These are phyloP conservation scores for Naganishia randhawae DNA, from an alignment of 768 basidiomycete species.

Conservation along the genomic window DNA sequence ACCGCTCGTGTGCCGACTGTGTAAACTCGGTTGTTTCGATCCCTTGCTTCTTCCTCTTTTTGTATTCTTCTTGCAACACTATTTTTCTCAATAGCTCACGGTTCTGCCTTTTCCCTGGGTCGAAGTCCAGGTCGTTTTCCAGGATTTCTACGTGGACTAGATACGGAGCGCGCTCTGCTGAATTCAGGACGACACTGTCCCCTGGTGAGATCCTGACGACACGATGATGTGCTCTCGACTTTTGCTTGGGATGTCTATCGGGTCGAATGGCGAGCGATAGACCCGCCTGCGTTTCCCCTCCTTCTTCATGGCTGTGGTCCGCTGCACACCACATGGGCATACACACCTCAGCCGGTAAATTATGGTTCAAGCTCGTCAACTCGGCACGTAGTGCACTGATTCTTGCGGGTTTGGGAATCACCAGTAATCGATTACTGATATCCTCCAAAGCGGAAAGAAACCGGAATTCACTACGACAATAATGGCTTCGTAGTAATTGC, in stretches of 20 bases:
- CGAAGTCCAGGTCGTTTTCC: constrained; percentile 84
- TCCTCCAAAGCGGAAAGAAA: constrained; percentile 84
- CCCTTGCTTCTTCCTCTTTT: constrained; percentile 40
- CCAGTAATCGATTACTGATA: constrained; percentile 83
- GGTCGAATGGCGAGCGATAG: constrained; percentile 59
- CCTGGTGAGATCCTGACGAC: constrained; percentile 96
- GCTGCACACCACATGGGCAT: constrained; percentile 54
- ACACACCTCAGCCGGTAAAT: constrained; percentile 85
- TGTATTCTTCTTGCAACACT: constrained; percentile 51
- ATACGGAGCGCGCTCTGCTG: constrained; percentile 92
- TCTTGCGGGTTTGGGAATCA: constrained; percentile 88
- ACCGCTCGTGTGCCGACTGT: constrained; percentile 14
- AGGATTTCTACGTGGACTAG: constrained; percentile 87
- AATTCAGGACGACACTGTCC: constrained; percentile 95
- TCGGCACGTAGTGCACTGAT: constrained; percentile 96
- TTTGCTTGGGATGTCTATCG: constrained; percentile 49
- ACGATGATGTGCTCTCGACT: constrained; percentile 74
- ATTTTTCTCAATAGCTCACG: constrained; percentile 69
- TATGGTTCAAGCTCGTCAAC: constrained; percentile 89
- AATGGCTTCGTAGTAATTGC: constrained; percentile 75
- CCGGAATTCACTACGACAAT: constrained; percentile 85
- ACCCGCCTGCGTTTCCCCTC: constrained; percentile 47
- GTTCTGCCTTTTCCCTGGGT: constrained; percentile 75
- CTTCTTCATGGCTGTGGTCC: constrained; percentile 51
- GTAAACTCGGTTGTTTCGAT: constrained; percentile 16